These are phyloP conservation scores for Eimeria falciformis DNA, from an alignment of 169 alveolate species.

Conservation along the genomic window DNA sequence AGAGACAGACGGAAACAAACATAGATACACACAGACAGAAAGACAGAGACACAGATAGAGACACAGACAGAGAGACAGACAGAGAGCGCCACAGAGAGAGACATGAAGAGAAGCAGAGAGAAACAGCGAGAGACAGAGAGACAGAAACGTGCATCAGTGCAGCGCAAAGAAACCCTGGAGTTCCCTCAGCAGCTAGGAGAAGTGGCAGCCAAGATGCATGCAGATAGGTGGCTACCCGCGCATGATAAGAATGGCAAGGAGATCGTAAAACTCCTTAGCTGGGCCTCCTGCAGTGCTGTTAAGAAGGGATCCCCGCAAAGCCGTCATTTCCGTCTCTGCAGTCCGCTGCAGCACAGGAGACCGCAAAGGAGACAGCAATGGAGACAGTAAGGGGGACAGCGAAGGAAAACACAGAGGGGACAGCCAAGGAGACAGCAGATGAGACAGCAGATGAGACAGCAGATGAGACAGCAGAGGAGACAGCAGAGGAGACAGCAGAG, in stretches of 20 bases:
- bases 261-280: slow-evolving; percentile 11
- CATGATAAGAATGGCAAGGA: slow-evolving; percentile 41
- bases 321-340: slow-evolving; percentile 10
- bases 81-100: background rate
- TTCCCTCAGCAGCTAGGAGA: too few species aligned
- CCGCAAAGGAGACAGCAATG: background rate
- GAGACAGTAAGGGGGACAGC: background rate
- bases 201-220: too few species aligned
- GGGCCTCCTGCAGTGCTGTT: slow-evolving; percentile 42
- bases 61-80: background rate
- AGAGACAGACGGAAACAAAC: background rate
- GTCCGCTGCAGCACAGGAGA: background rate
- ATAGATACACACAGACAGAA: too few species aligned
- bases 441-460: too few species aligned
- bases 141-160: too few species aligned
- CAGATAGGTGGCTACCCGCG: too few species aligned
- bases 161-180: too few species aligned
- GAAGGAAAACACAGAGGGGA: too few species aligned
- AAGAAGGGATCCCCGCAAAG: background rate
- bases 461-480: too few species aligned
- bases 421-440: background rate
- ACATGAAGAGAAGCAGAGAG: too few species aligned
- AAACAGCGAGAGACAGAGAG: background rate
- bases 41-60: too few species aligned
- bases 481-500: too few species aligned